These are phyloP conservation scores for Pleurotus tuoliensis DNA, from an alignment of 768 basidiomycete species.

Conservation along the genomic window DNA sequence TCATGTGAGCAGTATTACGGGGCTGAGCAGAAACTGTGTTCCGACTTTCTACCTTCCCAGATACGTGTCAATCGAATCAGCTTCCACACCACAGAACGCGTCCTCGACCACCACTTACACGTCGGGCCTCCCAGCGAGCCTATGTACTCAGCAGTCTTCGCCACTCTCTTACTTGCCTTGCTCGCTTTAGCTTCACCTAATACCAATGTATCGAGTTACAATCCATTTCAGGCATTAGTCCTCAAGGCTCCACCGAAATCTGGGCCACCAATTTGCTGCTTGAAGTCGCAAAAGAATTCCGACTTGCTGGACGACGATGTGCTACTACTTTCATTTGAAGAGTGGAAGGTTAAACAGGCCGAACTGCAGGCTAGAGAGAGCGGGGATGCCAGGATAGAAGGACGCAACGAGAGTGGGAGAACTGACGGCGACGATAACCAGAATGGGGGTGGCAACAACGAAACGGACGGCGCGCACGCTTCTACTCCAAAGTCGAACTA, in stretches of 20 bases:
- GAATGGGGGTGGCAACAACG: not conserved
- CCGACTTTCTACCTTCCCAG: not conserved
- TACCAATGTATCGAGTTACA: slow-evolving; percentile 35
- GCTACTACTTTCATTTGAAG: slow-evolving; percentile 72
- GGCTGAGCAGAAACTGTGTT: no score
- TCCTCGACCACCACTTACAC: not conserved
- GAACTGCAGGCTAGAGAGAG: slow-evolving; percentile 28
- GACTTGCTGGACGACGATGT: slow-evolving; percentile 53
- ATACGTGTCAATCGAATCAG: not conserved
- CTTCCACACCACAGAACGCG: not conserved
- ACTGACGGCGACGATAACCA: slow-evolving; percentile 6
- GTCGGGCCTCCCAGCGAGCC: not conserved
- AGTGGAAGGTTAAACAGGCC: slow-evolving; percentile 76
- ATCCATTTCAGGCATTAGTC: slow-evolving; percentile 60
- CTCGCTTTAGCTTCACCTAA: slow-evolving; percentile 28
- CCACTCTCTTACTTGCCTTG: slow-evolving; percentile 31
- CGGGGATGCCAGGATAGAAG: not conserved
- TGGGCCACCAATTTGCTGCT: slow-evolving; percentile 63
- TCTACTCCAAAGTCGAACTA: not conserved
- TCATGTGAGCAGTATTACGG: no score
- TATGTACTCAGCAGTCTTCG: not conserved
- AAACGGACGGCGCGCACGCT: not conserved
- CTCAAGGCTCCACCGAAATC: slow-evolving; percentile 43
- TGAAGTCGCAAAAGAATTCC: slow-evolving; percentile 46
- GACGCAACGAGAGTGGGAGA: slow-evolving; percentile 2